Evolutionary conservation across 768 basidiomycete species (phyloP), one percentile per base, ranked within the genome.

Genomic region (Lactarius vividus): DNA sequence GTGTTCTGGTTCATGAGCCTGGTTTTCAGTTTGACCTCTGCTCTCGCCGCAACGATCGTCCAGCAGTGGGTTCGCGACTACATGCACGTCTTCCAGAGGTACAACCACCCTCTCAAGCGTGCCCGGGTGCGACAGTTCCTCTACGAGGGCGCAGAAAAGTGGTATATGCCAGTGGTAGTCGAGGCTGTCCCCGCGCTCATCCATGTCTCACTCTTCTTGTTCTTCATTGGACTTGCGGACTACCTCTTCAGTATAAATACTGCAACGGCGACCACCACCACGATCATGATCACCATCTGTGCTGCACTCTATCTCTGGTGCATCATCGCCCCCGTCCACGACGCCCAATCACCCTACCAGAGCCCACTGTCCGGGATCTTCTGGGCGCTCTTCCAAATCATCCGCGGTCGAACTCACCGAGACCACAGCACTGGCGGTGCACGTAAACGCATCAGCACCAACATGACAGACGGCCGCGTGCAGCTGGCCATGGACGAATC

Each of bases 211-310:
- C 49, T 52, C 11, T 52, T 52, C 49, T 28, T 83, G 5, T 84
- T 84, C 73, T 79, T 86, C 72, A 76, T 79, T 49, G 80, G 81
- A 42, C 75, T 85, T 35, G 72, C 83, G 49, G 76, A 77, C 26
- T 82, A 84, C 71, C 73, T 84, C 35, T 73, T 72, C 64, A 73
- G 77, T 11, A 71, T 71, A 49, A 70, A 71, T 52, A 28, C 11
- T 2, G 52, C 37, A n/a, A 60, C 69, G 13, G 68, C 68, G 1
- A 31, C 59, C 13, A 49, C 61, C 2, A 57, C 63, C 1, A 57
- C 65, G 4, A 29, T 62, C 4, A 52, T 69, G 20, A 59, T 70
- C 7, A 18, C 33, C 33, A 15, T 44, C 15, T 69, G 65, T 29
- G 61, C 37, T 15, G 5, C 52, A 8, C 26, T 64, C 33, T 72